Conservation (phyloP, 805 yeast species). For the Spencermartinsiella europaea region DNA sequence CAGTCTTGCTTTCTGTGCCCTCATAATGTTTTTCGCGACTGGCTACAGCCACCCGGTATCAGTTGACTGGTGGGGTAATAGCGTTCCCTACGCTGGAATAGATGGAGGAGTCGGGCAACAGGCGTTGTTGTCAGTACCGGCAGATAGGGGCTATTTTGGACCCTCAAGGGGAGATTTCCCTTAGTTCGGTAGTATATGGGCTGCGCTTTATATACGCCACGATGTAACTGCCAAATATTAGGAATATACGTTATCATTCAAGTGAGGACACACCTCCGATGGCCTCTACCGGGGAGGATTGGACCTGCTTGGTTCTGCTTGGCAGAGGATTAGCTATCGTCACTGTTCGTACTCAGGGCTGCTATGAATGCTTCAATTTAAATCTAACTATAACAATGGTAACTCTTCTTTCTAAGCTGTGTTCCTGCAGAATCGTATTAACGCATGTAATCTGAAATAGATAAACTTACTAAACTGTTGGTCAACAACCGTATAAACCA, state of each 20-base stretch:
- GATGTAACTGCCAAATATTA: too few relatives aligned
- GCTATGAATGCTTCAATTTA: background rate
- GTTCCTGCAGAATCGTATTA: background rate
- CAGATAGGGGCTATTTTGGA: background rate
- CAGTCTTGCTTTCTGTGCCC: slow-evolving; percentile 45
- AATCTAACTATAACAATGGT: background rate
- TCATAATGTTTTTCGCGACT: slow-evolving; percentile 40
- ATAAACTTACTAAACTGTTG: too few relatives aligned
- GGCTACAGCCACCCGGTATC: slow-evolving; percentile 30
- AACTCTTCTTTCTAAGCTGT: background rate
- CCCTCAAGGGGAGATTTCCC: background rate
- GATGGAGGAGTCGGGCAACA: slow-evolving; percentile 4
- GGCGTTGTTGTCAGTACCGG: background rate
- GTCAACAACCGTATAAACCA: background rate
- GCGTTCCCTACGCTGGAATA: slow-evolving; percentile 11
- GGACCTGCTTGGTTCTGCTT: too few relatives aligned
- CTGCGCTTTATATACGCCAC: too few relatives aligned
- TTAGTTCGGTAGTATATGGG: background rate
- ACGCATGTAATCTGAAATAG: too few relatives aligned
- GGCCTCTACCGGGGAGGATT: too few relatives aligned
- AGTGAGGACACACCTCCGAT: background rate
- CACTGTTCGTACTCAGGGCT: background rate
- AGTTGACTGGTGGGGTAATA: slow-evolving; percentile 48
- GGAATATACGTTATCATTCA: background rate
- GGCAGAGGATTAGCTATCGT: background rate